Percentiles rank a stretch among this genome's conserved stretches.
Conservation (phyloP, 2,329 filamentous ascomycete genomes). For the Fusarium palustre region DNA sequence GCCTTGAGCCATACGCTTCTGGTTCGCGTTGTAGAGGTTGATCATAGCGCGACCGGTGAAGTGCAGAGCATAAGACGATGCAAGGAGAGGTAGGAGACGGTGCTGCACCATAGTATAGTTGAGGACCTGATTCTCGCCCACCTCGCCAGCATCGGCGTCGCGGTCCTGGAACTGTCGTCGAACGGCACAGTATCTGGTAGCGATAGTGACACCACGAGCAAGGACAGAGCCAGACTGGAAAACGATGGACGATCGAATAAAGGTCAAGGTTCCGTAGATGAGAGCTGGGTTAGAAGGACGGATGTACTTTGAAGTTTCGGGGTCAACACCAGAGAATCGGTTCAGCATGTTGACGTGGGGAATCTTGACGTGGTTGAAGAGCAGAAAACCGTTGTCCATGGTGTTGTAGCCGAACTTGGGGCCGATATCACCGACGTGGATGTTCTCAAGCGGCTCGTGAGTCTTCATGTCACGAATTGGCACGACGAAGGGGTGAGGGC, state of each 20-base stretch:
- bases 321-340: constrained; percentile 76
- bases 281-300: constrained; percentile 74
- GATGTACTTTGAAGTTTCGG: constrained; percentile 74
- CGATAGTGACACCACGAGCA: constrained; percentile 81
- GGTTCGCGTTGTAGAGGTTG: constrained; percentile 76
- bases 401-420: constrained; percentile 84
- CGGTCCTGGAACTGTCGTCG: constrained; percentile 83
- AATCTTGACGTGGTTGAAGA: constrained; percentile 79
- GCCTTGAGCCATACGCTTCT: constrained; percentile 69
- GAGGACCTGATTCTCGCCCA: constrained; percentile 78
- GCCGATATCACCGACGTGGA: constrained; percentile 83
- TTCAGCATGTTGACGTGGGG: constrained; percentile 80
- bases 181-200: constrained; percentile 78
- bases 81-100: constrained; percentile 76
- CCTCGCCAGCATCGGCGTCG: constrained; percentile 68
- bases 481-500: constrained; percentile 82
- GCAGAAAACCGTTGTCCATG: constrained; percentile 84
- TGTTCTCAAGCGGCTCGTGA: constrained; percentile 74
- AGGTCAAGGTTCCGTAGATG: constrained; percentile 81
- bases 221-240: constrained; percentile 78
- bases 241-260: constrained; percentile 79
- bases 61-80: constrained; percentile 80
- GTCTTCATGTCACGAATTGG: constrained; percentile 78
- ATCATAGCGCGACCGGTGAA: constrained; percentile 85
- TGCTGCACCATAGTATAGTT: constrained; percentile 87